Base-by-base conservation (phyloP, 208 protist species). In the Wallacemonas sp. region DNA sequence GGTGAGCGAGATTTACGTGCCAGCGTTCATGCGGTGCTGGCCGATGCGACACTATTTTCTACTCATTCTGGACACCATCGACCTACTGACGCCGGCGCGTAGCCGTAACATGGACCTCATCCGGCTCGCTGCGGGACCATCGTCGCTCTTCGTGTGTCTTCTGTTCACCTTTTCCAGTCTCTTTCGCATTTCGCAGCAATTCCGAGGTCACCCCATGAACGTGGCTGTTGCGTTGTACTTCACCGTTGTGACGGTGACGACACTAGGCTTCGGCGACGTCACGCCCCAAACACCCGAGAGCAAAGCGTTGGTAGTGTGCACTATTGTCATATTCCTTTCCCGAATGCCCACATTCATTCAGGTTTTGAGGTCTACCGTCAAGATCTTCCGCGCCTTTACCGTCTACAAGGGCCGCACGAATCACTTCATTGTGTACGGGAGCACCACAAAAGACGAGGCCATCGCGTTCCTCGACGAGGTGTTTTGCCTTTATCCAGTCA, bases 1-100 rank as follows among this genome's bases (percentile, higher is more conserved):
- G 84, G 79, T 91, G 2, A 95, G 83, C 44, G 68, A 78, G 14
- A 62, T 93, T 36, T 96, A 96, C 68, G 90, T 96, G 53, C 90
- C 90, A 8, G 72, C 88, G 41, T 96, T 96, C 62, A 61, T 96
- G 59, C 86, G 90, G 2, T 88, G 82, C 63, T 96, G 90, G 87
- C 80, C 90, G 6, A 80, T 96, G 75, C 73, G 90, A 41, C 87
- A 93, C 65, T 96, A 96, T 70, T 87, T 93, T 55, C 79, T 93
- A 17, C 89, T 93, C 39, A 82, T 96, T 31, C 59, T 96, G 8
- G 90, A 96, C 63, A 84, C 84, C 6, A 59, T 92, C 5, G 84
- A 78, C 1, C 69, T 90, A 39, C 77, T 96, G 70, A 75, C 68
- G 31, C 62, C 66, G 6, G 66, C 77, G 11, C 74, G 77, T 0